Evolutionary conservation across 2,329 filamentous ascomycete genomes (phyloP), one percentile per base, ranked within the genome.

Genomic region (Camptophora hylomeconis): DNA sequence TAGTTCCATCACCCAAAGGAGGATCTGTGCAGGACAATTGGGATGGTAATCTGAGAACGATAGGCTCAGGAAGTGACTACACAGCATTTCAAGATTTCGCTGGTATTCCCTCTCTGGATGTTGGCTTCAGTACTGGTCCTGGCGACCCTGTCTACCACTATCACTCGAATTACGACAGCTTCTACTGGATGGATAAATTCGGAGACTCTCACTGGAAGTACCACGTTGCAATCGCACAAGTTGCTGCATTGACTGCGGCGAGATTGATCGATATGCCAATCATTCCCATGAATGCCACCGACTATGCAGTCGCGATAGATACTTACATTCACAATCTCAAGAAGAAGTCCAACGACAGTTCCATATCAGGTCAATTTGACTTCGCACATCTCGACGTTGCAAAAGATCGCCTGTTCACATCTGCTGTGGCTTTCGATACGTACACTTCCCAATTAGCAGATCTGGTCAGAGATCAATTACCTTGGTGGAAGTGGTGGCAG

Each of bases 401-500:
- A 58, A 13, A 52, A 57, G 5, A 11, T 13, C 13, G 29, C 29
- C 3, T n/a, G 11, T 3, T 9, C 5, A n/a, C n/a, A n/a, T 57
- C 58, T 0, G 57, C 69, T 0, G 40, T 52, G 10, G 39, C 48
- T 7, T 69, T 75, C 30, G 72, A 76, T 38, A 54, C 56, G 6
- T 51, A 58, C 16, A 63, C 68, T 4, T 54, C 57, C 1, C 45
- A 53, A 7, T 52, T 72, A 11, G 44, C 54, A 3, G 48, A 51
- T n/a, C 55, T 71, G 29, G 54, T 72, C 27, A 30, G 31, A 18
- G 53, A 65, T 20, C 50, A 38, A 17, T 60, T 84, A 5, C 79
- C 80, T 0, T 89, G 81, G 81, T 89, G 81, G 73, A 72, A 76
- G 42, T 75, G 74, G 56, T 69, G 76, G 54, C 67, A 71, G 50